These are phyloP conservation scores for Larix kaempferi DNA, from an alignment of 75 land plant species.

Conservation along the genomic window DNA sequence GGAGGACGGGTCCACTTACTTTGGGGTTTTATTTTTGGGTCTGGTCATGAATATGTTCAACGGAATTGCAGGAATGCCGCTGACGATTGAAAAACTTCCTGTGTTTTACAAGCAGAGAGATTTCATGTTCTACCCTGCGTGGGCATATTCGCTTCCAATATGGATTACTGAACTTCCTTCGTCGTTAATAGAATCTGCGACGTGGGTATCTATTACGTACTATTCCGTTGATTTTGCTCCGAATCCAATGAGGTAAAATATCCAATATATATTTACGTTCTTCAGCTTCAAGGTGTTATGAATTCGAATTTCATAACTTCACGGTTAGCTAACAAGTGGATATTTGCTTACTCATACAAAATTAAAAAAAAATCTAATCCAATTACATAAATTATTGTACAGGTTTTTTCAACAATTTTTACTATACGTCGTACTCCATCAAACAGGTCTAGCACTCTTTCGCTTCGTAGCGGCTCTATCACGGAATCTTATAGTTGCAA, in stretches of 20 bases:
- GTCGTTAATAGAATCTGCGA: constrained; percentile 30
- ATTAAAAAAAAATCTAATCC: neutral
- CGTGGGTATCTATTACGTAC: constrained; percentile 40
- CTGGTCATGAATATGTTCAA: constrained; percentile 39
- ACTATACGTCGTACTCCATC: constrained; percentile 16
- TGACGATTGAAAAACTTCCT: constrained; percentile 39
- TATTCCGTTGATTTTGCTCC: constrained; percentile 50
- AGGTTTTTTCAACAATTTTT: constrained; percentile 28
- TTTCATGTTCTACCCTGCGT: constrained; percentile 46
- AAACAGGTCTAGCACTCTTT: constrained; percentile 20
- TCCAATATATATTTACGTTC: too few species aligned
- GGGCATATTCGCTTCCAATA: constrained; percentile 40
- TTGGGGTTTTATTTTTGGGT: constrained; percentile 38
- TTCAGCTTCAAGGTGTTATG: neutral
- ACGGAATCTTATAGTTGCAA: constrained; percentile 17
- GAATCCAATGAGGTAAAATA: constrained; percentile 28
- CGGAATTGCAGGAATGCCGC: constrained; percentile 34
- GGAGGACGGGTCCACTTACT: constrained; percentile 28
- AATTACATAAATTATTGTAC: neutral
- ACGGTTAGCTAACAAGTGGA: neutral
- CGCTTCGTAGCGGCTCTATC: constrained; percentile 25
- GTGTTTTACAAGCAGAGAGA: constrained; percentile 58
- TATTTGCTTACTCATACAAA: neutral
- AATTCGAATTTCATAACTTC: neutral
- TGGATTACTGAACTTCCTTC: constrained; percentile 30